A percentile compares a stretch with the other conserved stretches of the same genome.
Evolutionary conservation across 225 moss, liverwort and hornwort species (phyloP).

Genomic region (Physcomitrellopsis africana): DNA sequence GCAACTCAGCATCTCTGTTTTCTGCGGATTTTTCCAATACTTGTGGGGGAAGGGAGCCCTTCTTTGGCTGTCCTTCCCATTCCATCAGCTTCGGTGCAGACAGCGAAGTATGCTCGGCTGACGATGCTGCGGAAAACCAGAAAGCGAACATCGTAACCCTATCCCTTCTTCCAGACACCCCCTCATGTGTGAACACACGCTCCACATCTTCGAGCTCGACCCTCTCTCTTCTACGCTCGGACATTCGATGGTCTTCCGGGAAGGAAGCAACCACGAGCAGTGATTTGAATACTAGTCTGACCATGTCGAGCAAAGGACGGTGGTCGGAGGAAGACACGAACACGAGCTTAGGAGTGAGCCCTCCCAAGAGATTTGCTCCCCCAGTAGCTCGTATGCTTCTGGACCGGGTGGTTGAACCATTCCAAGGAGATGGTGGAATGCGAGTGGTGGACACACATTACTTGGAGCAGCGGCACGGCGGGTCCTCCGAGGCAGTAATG

Average conservation of each 20-base stretch:
- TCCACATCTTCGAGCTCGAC: conserved; percentile 50
- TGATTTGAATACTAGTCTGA: conserved; percentile 57
- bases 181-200: conserved; percentile 45
- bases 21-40: conserved; percentile 39
- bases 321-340: conserved; percentile 38
- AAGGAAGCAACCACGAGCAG: conserved; percentile 29
- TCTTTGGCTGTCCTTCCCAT: conserved; percentile 22
- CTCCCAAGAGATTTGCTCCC: conserved; percentile 10
- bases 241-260: conserved; percentile 41
- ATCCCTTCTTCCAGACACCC: conserved; percentile 77
- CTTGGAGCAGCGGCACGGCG: conserved; percentile 70
- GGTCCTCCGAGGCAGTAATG: conserved; percentile 72
- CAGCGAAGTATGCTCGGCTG: conserved; percentile 74
- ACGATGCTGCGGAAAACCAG: conserved; percentile 48
- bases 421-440: conserved; percentile 17
- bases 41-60: conserved; percentile 20
- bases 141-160: conserved; percentile 70
- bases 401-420: conserved; percentile 1
- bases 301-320: conserved; percentile 47
- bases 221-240: conserved; percentile 43
- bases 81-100: conserved; percentile 61
- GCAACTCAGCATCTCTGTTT: conserved; percentile 36
- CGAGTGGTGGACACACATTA: conserved; percentile 46
- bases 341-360: background rate
- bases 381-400: conserved; percentile 5